Conservation (phyloP, 768 basidiomycete species). For the Pisolithus sp. region DNA sequence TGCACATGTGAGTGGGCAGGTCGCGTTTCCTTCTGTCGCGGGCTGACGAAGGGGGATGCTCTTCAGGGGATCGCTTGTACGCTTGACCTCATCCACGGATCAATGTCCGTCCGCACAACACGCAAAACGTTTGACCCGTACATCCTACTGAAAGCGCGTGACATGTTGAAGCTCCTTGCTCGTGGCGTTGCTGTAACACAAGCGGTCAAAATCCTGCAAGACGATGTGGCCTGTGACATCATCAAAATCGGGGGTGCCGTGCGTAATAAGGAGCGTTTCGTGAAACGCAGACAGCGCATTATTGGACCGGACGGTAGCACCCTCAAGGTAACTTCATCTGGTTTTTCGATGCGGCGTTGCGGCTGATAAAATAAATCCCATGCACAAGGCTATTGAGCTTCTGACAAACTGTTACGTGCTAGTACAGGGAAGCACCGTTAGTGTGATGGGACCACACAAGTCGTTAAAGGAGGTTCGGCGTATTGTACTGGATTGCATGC, state of each 20-base stretch:
- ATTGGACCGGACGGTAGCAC: conserved; percentile 98
- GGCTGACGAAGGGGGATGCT: not conserved
- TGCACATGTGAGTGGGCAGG: conserved; percentile 46
- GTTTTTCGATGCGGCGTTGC: not conserved
- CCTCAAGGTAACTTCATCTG: conserved; percentile 59
- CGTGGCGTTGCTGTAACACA: conserved; percentile 83
- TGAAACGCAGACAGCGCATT: conserved; percentile 91
- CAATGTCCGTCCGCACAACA: conserved; percentile 96
- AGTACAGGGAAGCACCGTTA: conserved; percentile 97
- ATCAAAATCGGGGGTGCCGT: conserved; percentile 96
- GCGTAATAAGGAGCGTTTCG: conserved; percentile 93
- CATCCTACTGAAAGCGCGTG: conserved; percentile 90
- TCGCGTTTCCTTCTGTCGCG: conserved; percentile 10
- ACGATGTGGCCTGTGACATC: conserved; percentile 88
- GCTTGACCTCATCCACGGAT: conserved; percentile 91
- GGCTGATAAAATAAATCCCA: not conserved
- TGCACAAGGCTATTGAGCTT: conserved; percentile 84
- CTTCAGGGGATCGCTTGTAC: conserved; percentile 80
- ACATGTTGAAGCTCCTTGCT: conserved; percentile 91
- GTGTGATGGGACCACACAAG: conserved; percentile 96
- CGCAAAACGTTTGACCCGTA: conserved; percentile 97
- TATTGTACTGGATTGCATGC: conserved; percentile 99
- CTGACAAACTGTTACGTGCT: conserved; percentile 95
- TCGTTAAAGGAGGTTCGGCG: conserved; percentile 92
- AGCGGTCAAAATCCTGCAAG: conserved; percentile 86